Evolutionary conservation across 768 basidiomycete genomes (phyloP).

Genomic region (Exsudoporus frostii): DNA sequence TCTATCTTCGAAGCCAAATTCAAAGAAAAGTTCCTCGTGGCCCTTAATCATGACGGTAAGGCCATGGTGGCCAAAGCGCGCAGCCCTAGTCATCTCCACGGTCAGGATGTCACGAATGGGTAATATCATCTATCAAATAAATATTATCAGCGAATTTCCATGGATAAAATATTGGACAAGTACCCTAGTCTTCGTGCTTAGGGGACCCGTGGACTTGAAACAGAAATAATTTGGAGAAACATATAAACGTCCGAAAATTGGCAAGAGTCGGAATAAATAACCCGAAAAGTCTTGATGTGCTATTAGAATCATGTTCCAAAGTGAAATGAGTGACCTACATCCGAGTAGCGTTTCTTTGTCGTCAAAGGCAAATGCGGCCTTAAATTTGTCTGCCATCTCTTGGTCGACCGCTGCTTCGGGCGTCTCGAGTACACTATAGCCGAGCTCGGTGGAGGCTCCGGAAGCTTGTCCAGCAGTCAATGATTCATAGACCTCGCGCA

Average conservation of each 20-base stretch:
- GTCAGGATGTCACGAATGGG: slow-evolving; percentile 88
- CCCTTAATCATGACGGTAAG: slow-evolving; percentile 89
- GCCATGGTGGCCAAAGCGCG: slow-evolving; percentile 87
- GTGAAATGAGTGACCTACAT: slow-evolving; percentile 52
- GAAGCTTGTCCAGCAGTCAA: slow-evolving; percentile 15
- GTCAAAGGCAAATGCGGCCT: slow-evolving; percentile 77
- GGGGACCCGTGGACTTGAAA: slow-evolving; percentile 84
- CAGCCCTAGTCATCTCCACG: slow-evolving; percentile 79
- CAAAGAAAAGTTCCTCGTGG: slow-evolving; percentile 97
- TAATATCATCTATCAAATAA: slow-evolving; percentile 75
- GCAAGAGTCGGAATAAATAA: slow-evolving; percentile 86
- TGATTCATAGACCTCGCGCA: slow-evolving; percentile 55
- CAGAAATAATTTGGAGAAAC: slow-evolving; percentile 92
- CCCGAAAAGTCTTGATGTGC: slow-evolving; percentile 76
- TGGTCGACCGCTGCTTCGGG: slow-evolving; percentile 59
- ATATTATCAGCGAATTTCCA: slow-evolving; percentile 2
- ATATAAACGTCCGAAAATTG: slow-evolving; percentile 83
- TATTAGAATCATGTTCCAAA: slow-evolving; percentile 6
- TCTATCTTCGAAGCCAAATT: slow-evolving; percentile 80
- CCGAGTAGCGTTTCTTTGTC: slow-evolving; percentile 85
- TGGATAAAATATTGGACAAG: slow-evolving; percentile 25
- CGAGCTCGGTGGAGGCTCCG: slow-evolving; percentile 52
- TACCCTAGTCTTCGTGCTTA: slow-evolving; percentile 81
- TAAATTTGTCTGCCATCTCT: slow-evolving; percentile 73
- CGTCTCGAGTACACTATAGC: slow-evolving; percentile 81